phyloP scores from a whole-genome alignment of 768 basidiomycete species.

The Agrocybe pediades region DNA sequence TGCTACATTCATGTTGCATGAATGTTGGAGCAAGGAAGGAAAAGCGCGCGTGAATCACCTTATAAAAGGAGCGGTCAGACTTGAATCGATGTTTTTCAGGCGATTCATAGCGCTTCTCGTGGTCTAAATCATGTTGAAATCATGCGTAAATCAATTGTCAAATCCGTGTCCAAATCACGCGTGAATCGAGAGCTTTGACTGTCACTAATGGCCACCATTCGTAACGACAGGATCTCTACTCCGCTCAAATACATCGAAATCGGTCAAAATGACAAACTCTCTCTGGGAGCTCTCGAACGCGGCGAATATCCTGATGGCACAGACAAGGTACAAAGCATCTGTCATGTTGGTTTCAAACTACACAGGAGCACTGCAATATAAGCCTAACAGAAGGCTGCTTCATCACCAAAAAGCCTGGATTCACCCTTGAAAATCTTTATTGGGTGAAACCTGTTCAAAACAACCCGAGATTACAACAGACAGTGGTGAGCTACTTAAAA shows the following conservation, averaged over 20 bases:
- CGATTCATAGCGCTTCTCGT: too few relatives aligned
- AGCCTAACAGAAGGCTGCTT: conserved; percentile 8
- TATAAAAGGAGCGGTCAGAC: too few relatives aligned
- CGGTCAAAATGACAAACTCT: background rate
- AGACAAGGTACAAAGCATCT: background rate
- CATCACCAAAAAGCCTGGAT: conserved; percentile 11
- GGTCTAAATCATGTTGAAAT: too few relatives aligned
- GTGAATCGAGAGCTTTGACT: too few relatives aligned
- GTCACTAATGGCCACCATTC: conserved; percentile 7
- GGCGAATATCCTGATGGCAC: conserved; percentile 1
- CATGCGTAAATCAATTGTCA: too few relatives aligned
- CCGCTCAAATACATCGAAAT: background rate
- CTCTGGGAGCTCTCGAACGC: background rate
- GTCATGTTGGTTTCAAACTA: background rate
- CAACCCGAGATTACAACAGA: background rate
- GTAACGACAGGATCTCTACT: conserved; percentile 4
- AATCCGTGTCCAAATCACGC: too few relatives aligned
- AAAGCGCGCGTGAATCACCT: too few relatives aligned
- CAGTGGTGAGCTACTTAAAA: background rate
- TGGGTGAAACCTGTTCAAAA: conserved; percentile 10
- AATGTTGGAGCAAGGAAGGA: too few relatives aligned
- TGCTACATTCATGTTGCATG: too few relatives aligned
- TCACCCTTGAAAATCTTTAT: conserved; percentile 2
- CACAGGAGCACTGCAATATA: background rate
- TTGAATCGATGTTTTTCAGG: too few relatives aligned